These are phyloP conservation scores for Penicillium malachiteum DNA, from an alignment of 495 filamentous ascomycete genomes.

Conservation along the genomic window DNA sequence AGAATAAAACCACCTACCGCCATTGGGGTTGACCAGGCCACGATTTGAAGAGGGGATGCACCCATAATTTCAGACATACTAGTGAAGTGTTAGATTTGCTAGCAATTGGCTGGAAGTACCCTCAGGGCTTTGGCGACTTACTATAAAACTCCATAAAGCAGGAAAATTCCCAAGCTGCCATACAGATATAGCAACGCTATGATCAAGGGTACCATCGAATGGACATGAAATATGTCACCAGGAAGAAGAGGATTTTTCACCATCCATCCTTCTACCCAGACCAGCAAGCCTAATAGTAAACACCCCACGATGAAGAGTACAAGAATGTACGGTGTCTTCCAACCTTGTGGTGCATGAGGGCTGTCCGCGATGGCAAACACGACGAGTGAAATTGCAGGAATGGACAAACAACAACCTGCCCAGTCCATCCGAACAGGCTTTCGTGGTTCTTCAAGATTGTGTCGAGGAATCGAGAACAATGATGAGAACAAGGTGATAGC, in stretches of 20 bases:
- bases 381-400: slow-evolving; percentile 65
- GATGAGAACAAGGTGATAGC: slow-evolving; percentile 53
- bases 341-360: slow-evolving; percentile 65
- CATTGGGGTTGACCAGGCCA: slow-evolving; percentile 79
- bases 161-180: slow-evolving; percentile 71
- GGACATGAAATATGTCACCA: slow-evolving; percentile 68
- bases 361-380: slow-evolving; percentile 80
- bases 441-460: slow-evolving; percentile 49
- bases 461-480: slow-evolving; percentile 64
- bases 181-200: slow-evolving; percentile 72
- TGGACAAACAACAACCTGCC: slow-evolving; percentile 61
- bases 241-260: slow-evolving; percentile 72
- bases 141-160: slow-evolving; percentile 81
- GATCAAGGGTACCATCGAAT: slow-evolving; percentile 67
- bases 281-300: slow-evolving; percentile 53
- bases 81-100: not conserved
- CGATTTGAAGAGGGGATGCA: slow-evolving; percentile 64
- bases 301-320: slow-evolving; percentile 54
- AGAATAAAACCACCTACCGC: slow-evolving; percentile 73
- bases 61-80: slow-evolving; percentile 68
- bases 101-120: not conserved
- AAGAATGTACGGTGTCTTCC: slow-evolving; percentile 64
- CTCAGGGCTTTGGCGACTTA: slow-evolving; percentile 38
- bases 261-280: slow-evolving; percentile 78
- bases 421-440: slow-evolving; percentile 65